These are phyloP conservation scores for Diplodia intermedia DNA, from an alignment of 2,329 filamentous ascomycete species.

Conservation along the genomic window DNA sequence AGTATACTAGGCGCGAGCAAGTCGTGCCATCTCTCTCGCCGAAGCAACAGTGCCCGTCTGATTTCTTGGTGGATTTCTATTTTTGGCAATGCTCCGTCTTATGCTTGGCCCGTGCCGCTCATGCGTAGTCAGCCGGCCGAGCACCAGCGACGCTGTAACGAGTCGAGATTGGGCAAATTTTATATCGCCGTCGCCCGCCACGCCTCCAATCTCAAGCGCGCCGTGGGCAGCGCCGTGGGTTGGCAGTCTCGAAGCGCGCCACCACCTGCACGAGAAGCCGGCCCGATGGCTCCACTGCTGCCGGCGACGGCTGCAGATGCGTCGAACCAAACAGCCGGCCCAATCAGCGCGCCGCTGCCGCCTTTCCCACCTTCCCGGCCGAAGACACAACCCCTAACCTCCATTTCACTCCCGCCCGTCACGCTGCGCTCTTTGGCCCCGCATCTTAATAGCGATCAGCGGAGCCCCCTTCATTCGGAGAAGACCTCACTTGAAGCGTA, in stretches of 20 bases:
- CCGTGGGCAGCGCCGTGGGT: not conserved
- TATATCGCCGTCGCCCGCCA: not conserved
- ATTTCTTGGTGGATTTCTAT: slow-evolving; percentile 32
- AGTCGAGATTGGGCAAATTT: slow-evolving; percentile 30
- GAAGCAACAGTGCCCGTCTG: slow-evolving; percentile 29
- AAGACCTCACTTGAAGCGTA: slow-evolving; percentile 19
- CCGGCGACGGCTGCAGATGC: no score
- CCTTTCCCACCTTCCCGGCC: not conserved
- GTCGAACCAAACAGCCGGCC: not conserved
- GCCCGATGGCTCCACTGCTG: not conserved
- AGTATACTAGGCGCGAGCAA: slow-evolving; percentile 20
- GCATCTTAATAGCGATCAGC: slow-evolving; percentile 26
- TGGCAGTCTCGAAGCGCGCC: not conserved
- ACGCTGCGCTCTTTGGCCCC: slow-evolving; percentile 5
- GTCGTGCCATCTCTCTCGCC: slow-evolving; percentile 26
- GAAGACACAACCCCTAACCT: slow-evolving; percentile 4
- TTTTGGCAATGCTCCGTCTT: slow-evolving; percentile 32
- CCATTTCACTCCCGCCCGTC: not conserved
- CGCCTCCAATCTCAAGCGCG: slow-evolving; percentile 1
- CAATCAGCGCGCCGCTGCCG: not conserved
- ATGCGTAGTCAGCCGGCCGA: slow-evolving; percentile 28
- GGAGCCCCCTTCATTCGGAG: slow-evolving; percentile 22
- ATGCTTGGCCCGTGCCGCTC: slow-evolving; percentile 29
- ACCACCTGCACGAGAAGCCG: not conserved
- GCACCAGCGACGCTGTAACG: slow-evolving; percentile 15